phyloP scores from a whole-genome alignment of 2,329 filamentous ascomycete genomes.

The Colletotrichum chrysophilum region DNA sequence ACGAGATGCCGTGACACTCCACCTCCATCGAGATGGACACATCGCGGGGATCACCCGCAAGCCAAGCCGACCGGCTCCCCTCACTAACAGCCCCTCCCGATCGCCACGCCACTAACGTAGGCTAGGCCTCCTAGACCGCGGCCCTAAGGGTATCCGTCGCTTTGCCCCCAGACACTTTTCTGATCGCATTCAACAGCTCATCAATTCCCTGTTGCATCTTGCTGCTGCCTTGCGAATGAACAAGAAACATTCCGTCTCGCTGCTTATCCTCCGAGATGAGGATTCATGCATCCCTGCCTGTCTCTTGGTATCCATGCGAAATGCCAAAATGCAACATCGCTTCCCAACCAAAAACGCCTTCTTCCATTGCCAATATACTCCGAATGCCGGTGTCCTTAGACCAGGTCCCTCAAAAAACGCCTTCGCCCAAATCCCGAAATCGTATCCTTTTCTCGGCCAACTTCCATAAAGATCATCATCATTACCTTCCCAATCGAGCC shows the following conservation, averaged over 20 bases:
- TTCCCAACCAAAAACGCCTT: not conserved
- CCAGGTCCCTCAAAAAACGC: conserved; percentile 1
- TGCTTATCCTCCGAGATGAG: not conserved
- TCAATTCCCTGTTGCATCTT: not conserved
- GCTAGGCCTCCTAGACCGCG: not conserved
- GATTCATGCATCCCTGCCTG: not conserved
- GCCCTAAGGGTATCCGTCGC: not conserved
- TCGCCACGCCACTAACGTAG: conserved; percentile 16
- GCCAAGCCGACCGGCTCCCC: not conserved
- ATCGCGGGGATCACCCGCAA: not conserved
- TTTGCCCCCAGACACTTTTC: not conserved
- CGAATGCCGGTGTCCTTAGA: not conserved
- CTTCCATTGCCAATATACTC: not conserved
- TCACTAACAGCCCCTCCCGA: conserved; percentile 8
- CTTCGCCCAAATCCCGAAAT: not conserved
- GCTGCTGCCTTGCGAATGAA: not conserved
- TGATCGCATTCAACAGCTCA: not conserved
- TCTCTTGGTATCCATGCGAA: not conserved
- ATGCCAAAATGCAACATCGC: not conserved
- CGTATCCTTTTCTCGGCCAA: not conserved
- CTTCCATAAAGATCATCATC: not conserved
- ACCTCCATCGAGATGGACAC: not conserved
- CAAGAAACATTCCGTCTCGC: not conserved
- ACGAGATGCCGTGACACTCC: not conserved
- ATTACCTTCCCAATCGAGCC: not conserved